Conservation (phyloP, 2,329 filamentous ascomycete species). For the Chaetomium strumarium region DNA sequence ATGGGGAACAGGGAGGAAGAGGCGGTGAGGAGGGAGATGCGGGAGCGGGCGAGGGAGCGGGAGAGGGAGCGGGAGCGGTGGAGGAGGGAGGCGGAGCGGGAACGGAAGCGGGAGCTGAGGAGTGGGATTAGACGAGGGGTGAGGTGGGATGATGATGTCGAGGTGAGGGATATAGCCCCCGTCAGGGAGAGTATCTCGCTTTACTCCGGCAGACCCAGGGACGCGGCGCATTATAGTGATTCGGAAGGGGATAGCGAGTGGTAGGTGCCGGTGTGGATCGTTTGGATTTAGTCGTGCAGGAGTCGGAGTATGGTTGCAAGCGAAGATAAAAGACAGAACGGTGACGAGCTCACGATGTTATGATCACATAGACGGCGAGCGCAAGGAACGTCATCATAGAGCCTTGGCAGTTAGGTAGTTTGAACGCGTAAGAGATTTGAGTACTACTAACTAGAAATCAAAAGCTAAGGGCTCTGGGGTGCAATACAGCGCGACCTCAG, state of each 20-base stretch:
- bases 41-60: conserved; percentile 3
- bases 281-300: too few species aligned
- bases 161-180: neutral
- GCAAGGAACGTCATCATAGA: too few species aligned
- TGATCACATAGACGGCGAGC: too few species aligned
- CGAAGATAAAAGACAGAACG: too few species aligned
- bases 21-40: neutral
- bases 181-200: neutral
- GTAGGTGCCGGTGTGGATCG: too few species aligned
- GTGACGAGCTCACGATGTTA: too few species aligned
- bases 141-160: neutral
- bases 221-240: conserved; percentile 3
- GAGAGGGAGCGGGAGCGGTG: neutral
- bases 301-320: too few species aligned
- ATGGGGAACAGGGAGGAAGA: neutral
- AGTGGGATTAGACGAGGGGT: neutral
- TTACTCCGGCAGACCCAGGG: neutral
- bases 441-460: too few species aligned
- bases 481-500: too few species aligned
- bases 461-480: too few species aligned
- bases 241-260: conserved; percentile 1
- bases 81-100: neutral
- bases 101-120: neutral
- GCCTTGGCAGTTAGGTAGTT: too few species aligned
- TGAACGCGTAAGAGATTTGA: too few species aligned